Base-by-base conservation (phyloP, 352 stramenopile genomes). In the Pythium myriotylum region DNA sequence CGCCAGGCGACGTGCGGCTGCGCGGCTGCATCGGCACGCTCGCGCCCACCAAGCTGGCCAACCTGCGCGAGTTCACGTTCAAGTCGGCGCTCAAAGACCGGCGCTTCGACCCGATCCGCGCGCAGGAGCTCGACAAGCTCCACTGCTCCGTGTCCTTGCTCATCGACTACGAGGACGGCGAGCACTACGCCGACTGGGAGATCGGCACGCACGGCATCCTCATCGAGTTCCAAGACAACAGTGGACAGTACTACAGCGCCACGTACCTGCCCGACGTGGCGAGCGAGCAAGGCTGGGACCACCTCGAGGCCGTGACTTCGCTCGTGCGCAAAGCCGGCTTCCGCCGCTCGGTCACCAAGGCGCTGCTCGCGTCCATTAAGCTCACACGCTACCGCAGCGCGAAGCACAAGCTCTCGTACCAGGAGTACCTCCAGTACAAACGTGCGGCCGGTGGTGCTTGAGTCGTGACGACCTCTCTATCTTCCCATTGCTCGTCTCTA, bases 171-270 rank as follows among this genome's bases (percentile, higher is more conserved):
- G 67, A 94, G 56, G 81, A 87, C 54, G 78, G 68, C 17, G 72
- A 86, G 27, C 74, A 88, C 64, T 94, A 84, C 59, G 79, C 90
- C 52, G 84, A 94, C 70, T 94, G 84, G 84, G 76, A 91, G 77
- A 82, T 94, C 35, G 84, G 79, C 48, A 77, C 77, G 13, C 83
- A 94, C 42, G 84, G 84, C 39, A 91, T 94, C 59, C 87, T 91
- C 63, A 89, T 94, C 66, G 77, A 89, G 52, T 91, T 94, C 59
- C 71, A 53, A 24, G 84, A 92, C 61, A 59, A 59, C 9, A 62
- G 65, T 27, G 74, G 77, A 20, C 62, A 72, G 29, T 63, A 71
- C 33, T 92, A 88, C 66, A 89, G 72, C 68, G 84, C 79, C 32
- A 94, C 84, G 43, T 94, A 92, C 58, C 68, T 94, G 47, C 84